Base-by-base conservation (phyloP, 1,284 basidiomycete genomes). In the Laetiporus sulphureus region DNA sequence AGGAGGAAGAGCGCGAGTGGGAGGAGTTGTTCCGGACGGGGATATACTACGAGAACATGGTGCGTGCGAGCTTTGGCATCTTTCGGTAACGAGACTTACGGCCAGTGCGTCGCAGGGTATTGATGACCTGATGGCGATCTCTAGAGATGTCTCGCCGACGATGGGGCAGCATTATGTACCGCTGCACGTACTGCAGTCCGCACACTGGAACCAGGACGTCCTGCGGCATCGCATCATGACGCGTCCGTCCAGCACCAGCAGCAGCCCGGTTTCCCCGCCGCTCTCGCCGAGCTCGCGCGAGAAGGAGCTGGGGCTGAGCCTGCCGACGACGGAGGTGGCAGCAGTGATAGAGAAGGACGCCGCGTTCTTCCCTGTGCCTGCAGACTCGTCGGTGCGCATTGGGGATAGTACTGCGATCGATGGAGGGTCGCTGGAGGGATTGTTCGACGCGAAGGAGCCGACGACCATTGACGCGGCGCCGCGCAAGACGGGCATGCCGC, bases 1-100 rank as follows among this genome's bases (percentile, higher is more conserved):
- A 68, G 5, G 67, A 68, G 0, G 85, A 88, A 53, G 83, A 89
- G 54, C 59, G 49, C 24, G 71, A 79, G 49, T 90, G 86, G 71
- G 66, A 64, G n/a, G 69, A 66, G 42, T 72, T 95, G 53, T 95
- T 97, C 58, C 64, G 73, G 24, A 67, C 76, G 21, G 88, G 87
- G 4, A 90, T 96, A 21, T 88, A 92, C 63, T 96, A 95, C 60
- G 71, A 77, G 10, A 91, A 93, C 59, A 89, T 95, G 87, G 89
- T 89, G 51, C 42, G 77, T 64, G 23, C 24, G 13, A n/a, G n/a
- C n/a, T n/a, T n/a, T n/a, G n/a, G n/a, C n/a, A n/a, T n/a, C n/a
- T n/a, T n/a, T n/a, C n/a, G n/a, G 15, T 41, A 19, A 15, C 10
- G 21, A 30, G 29, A 3, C 30, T 41, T 41, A 38, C 31, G 33